phyloP scores from a whole-genome alignment of 345 rosid genomes.

The Jatropha curcas region DNA sequence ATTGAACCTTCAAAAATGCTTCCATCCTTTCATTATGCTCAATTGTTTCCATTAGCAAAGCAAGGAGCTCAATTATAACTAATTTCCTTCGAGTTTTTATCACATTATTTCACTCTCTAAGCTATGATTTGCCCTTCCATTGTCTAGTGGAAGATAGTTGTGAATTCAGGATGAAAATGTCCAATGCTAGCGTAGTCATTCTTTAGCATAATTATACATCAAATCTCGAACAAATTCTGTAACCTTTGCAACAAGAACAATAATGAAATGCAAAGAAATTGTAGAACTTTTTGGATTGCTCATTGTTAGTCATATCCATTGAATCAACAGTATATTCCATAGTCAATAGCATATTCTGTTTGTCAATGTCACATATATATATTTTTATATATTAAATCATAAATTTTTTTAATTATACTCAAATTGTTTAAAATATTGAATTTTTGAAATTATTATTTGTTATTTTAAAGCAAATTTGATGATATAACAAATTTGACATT shows the following conservation, averaged over 20 bases:
- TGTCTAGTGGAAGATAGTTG: not conserved
- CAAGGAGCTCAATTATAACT: not conserved
- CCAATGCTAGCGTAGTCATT: no score
- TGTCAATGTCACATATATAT: no score
- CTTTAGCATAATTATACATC: not conserved
- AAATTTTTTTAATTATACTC: no score
- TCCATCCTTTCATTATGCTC: not conserved
- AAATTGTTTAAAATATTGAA: no score
- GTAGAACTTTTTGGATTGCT: no score
- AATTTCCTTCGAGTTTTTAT: not conserved
- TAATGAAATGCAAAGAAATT: not conserved
- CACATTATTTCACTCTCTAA: not conserved
- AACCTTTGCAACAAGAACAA: not conserved
- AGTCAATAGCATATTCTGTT: no score
- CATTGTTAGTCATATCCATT: not conserved
- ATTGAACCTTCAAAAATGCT: not conserved
- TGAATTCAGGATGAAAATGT: no score
- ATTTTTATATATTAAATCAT: no score
- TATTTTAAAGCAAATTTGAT: no score
- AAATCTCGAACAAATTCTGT: not conserved
- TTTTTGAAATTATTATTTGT: no score
- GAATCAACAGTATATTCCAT: no score
- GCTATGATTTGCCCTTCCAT: not conserved
- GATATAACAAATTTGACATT: no score
- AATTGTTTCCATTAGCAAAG: not conserved